Percentiles rank a stretch among this genome's conserved stretches.
Evolutionary conservation across 1,284 basidiomycete genomes (phyloP).

Genomic region (Ustilago esculenta): DNA sequence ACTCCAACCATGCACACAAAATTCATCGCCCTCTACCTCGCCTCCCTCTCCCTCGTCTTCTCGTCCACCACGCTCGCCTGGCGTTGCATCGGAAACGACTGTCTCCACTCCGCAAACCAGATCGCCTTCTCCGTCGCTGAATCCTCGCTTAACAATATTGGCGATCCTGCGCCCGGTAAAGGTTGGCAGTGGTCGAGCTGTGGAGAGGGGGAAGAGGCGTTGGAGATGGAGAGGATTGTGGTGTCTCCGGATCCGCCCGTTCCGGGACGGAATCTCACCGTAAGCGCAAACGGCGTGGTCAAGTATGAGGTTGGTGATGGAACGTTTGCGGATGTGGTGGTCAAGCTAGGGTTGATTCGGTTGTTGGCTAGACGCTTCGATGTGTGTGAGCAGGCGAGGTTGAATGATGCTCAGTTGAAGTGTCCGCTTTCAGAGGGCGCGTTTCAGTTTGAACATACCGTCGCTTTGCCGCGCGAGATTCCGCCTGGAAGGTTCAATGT

Average conservation of each 20-base stretch:
- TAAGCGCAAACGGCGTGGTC: constrained; percentile 56
- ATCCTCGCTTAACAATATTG: too few species aligned
- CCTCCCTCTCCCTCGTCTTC: constrained; percentile 32
- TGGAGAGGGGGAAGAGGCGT: constrained; percentile 44
- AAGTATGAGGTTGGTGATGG: constrained; percentile 54
- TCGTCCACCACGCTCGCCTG: constrained; percentile 35
- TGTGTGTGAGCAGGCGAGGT: constrained; percentile 57
- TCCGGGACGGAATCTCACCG: constrained; percentile 62
- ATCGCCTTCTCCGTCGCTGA: constrained; percentile 39
- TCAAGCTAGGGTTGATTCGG: constrained; percentile 63
- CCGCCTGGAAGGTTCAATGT: constrained; percentile 77
- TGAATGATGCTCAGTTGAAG: constrained; percentile 60
- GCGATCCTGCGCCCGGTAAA: constrained; percentile 23
- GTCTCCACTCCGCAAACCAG: constrained; percentile 33
- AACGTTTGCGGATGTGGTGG: constrained; percentile 58
- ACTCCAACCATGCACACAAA: constrained; percentile 18
- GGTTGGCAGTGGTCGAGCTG: constrained; percentile 63
- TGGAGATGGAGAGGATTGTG: constrained; percentile 54
- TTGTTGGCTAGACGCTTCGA: constrained; percentile 59
- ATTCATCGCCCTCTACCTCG: constrained; percentile 28
- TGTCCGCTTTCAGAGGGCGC: constrained; percentile 59
- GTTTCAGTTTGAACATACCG: constrained; percentile 62
- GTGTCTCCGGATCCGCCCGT: constrained; percentile 63
- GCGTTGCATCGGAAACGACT: constrained; percentile 47
- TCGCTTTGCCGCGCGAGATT: constrained; percentile 60